These are phyloP conservation scores for Ascochyta viciae-villosae DNA, from an alignment of 2,329 filamentous ascomycete species.

Conservation along the genomic window DNA sequence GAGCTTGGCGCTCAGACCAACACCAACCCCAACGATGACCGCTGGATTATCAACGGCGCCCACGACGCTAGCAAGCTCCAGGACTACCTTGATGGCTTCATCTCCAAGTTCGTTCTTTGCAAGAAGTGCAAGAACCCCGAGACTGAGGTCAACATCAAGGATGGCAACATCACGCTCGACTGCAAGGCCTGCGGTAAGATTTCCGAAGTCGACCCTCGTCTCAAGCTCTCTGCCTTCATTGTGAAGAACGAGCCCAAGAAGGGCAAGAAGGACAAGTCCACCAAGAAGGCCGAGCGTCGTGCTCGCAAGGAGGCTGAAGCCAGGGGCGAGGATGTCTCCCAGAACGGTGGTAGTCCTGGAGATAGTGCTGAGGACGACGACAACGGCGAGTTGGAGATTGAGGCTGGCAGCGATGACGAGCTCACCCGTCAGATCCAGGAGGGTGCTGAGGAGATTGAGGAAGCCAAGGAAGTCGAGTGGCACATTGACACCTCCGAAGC, in stretches of 20 bases:
- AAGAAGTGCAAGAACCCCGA: slow-evolving; percentile 99
- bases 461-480: slow-evolving; percentile 88
- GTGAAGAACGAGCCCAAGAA: slow-evolving; percentile 95
- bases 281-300: slow-evolving; percentile 85
- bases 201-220: slow-evolving; percentile 86
- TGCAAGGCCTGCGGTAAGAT: slow-evolving; percentile 99
- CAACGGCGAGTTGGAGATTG: slow-evolving; percentile 70
- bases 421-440: slow-evolving; percentile 77
- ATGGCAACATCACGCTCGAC: slow-evolving; percentile 88
- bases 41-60: slow-evolving; percentile 99
- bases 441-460: slow-evolving; percentile 75
- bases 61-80: slow-evolving; percentile 95
- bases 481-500: slow-evolving; percentile 95
- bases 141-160: slow-evolving; percentile 94
- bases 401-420: slow-evolving; percentile 88
- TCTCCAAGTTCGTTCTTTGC: slow-evolving; percentile 98
- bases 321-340: slow-evolving; percentile 62
- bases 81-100: slow-evolving; percentile 98
- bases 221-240: slow-evolving; percentile 97
- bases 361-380: slow-evolving; percentile 72
- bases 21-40: slow-evolving; percentile 94
- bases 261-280: slow-evolving; percentile 94
- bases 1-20: slow-evolving; percentile 99
- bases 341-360: slow-evolving; percentile 66
- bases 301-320: slow-evolving; percentile 76